Conservation (phyloP, 441 rosid genomes). For the Brassica balearica region DNA sequence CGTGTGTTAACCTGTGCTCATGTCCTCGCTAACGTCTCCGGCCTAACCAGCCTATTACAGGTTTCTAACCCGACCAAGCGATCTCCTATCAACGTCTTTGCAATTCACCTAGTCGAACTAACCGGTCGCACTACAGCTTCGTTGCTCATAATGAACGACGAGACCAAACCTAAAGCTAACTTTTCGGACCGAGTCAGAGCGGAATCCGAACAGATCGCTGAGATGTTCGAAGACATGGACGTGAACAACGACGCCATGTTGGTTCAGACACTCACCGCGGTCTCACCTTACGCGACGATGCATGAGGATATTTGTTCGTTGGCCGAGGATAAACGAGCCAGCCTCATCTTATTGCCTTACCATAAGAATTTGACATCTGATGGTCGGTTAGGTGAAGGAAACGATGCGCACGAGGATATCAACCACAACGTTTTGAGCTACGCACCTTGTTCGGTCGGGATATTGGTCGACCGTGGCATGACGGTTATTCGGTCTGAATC, state of each 20-base stretch:
- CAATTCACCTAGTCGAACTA: slow-evolving; percentile 51
- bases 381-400: slow-evolving; percentile 42
- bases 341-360: slow-evolving; percentile 51
- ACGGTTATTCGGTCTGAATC: slow-evolving; percentile 23
- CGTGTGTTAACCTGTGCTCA: slow-evolving; percentile 53
- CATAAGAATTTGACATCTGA: slow-evolving; percentile 41
- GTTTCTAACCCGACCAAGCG: slow-evolving; percentile 44
- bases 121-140: slow-evolving; percentile 47
- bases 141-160: slow-evolving; percentile 47
- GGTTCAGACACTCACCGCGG: slow-evolving; percentile 46
- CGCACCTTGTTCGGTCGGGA: slow-evolving; percentile 51
- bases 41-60: slow-evolving; percentile 49
- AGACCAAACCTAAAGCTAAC: slow-evolving; percentile 29
- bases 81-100: slow-evolving; percentile 48
- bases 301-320: slow-evolving; percentile 51
- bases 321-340: slow-evolving; percentile 55
- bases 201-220: slow-evolving; percentile 39
- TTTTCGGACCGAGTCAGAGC: slow-evolving; percentile 32
- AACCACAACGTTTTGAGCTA: slow-evolving; percentile 42
- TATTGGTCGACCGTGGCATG: slow-evolving; percentile 49
- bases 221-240: slow-evolving; percentile 37
- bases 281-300: slow-evolving; percentile 54
- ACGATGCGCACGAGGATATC: slow-evolving; percentile 33
- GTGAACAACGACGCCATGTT: slow-evolving; percentile 14
- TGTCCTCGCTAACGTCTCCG: slow-evolving; percentile 49